phyloP scores from a whole-genome alignment of 495 filamentous ascomycete genomes.

The Neurospora terricola region DNA sequence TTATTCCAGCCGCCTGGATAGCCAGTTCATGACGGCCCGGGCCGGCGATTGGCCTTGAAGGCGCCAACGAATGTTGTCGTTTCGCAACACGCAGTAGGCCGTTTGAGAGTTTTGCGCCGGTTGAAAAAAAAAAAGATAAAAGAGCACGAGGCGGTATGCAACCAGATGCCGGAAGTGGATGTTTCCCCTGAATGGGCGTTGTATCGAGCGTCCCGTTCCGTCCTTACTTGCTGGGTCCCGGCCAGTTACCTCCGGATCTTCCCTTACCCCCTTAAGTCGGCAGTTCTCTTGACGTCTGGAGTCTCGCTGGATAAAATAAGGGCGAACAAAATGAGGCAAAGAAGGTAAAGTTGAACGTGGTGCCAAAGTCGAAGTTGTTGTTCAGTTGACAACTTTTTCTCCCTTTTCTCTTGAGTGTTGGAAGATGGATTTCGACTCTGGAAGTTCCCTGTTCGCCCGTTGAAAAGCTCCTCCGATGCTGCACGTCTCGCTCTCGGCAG shows the following conservation, averaged over 20 bases:
- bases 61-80: not conserved
- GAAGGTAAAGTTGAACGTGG: not conserved
- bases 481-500: not conserved
- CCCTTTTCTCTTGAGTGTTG: not conserved
- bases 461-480: not conserved
- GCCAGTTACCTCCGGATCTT: not conserved
- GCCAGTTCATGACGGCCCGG: slow-evolving; percentile 23
- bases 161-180: not conserved
- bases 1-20: slow-evolving; percentile 14
- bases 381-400: not conserved
- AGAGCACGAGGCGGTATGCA: not conserved
- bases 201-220: not conserved
- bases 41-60: not conserved
- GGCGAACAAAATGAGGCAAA: not conserved
- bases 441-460: not conserved
- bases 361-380: not conserved
- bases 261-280: not conserved
- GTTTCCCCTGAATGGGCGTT: not conserved
- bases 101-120: slow-evolving; percentile 1
- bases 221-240: not conserved
- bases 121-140: not conserved
- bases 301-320: not conserved
- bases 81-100: not conserved
- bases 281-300: not conserved
- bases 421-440: not conserved